These are phyloP conservation scores for Nitzschia sp. DNA, from an alignment of 108 stramenopile genomes.

Conservation along the genomic window DNA sequence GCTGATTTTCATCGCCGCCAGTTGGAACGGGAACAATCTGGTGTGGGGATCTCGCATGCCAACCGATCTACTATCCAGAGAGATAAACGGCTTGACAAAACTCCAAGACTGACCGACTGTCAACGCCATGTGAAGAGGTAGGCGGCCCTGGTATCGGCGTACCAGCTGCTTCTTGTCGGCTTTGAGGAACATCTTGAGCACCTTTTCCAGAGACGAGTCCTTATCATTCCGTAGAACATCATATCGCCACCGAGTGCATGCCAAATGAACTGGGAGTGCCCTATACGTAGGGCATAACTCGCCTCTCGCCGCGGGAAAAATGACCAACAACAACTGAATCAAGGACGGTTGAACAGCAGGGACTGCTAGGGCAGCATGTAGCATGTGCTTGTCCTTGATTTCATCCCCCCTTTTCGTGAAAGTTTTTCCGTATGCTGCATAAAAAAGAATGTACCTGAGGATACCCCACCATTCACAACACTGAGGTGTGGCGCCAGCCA, in stretches of 20 bases:
- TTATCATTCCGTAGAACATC: constrained; percentile 23
- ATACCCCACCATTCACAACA: constrained; percentile 36
- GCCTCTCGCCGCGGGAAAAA: constrained; percentile 26
- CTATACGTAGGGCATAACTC: constrained; percentile 21
- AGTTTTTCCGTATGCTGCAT: constrained; percentile 22
- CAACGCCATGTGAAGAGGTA: constrained; percentile 37
- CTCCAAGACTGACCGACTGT: constrained; percentile 20
- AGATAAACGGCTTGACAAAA: constrained; percentile 22
- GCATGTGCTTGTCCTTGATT: constrained; percentile 4
- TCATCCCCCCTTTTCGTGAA: constrained; percentile 10
- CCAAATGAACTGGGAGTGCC: constrained; percentile 37
- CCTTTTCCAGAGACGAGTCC: constrained; percentile 21
- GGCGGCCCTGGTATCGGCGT: constrained; percentile 27
- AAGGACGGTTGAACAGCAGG: constrained; percentile 28
- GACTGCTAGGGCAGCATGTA: constrained; percentile 30
- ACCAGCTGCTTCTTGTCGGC: constrained; percentile 27
- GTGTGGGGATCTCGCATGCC: constrained; percentile 32
- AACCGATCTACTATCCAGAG: constrained; percentile 2
- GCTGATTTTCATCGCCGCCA: constrained; percentile 23
- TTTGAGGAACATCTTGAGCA: constrained; percentile 25
- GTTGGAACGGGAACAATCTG: constrained; percentile 40
- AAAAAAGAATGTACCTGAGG: constrained; percentile 28
- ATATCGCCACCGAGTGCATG: constrained; percentile 38
- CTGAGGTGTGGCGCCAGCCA: constrained; percentile 10
- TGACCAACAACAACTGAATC: constrained; percentile 26